Evolutionary conservation across 305 asterid species (phyloP).

Genomic region (Striga hermonthica): DNA sequence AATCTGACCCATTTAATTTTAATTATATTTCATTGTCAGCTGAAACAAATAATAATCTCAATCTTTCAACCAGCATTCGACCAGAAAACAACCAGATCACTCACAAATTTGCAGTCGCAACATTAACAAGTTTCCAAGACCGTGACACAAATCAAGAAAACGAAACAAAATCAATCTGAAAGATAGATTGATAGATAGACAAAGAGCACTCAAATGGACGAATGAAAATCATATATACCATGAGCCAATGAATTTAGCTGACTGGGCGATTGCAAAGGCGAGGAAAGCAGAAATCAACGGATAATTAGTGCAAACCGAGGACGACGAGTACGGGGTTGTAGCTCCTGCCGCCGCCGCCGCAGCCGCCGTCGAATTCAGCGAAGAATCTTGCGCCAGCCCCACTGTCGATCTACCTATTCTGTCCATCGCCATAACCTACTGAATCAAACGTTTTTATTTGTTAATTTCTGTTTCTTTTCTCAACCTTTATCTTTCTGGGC

Average conservation of each 20-base stretch:
- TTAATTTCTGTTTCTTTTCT: no score
- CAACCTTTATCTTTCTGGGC: no score
- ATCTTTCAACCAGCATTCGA: no score
- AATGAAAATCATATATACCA: slow-evolving; percentile 33
- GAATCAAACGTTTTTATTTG: no score
- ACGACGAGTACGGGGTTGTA: slow-evolving; percentile 28
- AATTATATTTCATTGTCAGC: no score
- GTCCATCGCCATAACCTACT: no score
- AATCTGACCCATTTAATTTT: no score
- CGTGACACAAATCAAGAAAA: background rate
- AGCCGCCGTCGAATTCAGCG: no score
- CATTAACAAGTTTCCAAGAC: background rate
- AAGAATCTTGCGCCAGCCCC: no score
- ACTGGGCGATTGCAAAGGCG: slow-evolving; percentile 52
- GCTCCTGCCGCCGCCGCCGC: slow-evolving; percentile 8
- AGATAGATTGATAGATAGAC: no score
- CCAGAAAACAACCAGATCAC: background rate
- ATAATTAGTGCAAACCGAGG: slow-evolving; percentile 34
- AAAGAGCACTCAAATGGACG: background rate
- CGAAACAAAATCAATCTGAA: background rate
- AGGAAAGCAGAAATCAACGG: slow-evolving; percentile 46
- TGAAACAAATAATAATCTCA: no score
- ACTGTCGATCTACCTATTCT: no score
- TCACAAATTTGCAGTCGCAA: background rate
- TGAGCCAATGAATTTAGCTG: slow-evolving; percentile 40